Evolutionary conservation across 140 eudicot genomes (phyloP).

Genomic region (Senecio squalidus): DNA sequence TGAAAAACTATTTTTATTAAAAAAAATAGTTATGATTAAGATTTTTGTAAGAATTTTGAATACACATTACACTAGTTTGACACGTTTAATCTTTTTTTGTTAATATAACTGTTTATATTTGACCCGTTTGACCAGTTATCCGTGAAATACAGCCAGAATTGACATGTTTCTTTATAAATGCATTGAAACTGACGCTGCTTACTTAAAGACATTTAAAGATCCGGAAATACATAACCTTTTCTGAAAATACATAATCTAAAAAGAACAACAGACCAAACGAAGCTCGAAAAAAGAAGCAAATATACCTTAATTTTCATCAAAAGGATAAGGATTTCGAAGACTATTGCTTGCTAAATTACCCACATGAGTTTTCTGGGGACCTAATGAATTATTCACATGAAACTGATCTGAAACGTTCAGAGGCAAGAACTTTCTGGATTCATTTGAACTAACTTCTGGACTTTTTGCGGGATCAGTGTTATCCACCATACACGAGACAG

Average conservation of each 20-base stretch:
- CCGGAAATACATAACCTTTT: no score
- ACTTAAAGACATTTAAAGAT: background rate
- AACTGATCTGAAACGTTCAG: conserved; percentile 24
- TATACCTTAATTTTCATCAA: conserved; percentile 39
- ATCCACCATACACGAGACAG: conserved; percentile 11
- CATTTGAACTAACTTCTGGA: conserved; percentile 25
- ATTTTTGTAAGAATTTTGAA: background rate
- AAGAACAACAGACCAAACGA: background rate
- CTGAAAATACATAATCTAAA: no score
- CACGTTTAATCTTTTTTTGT: background rate
- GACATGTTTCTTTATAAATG: background rate
- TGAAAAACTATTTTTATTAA: no score
- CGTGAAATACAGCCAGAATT: background rate
- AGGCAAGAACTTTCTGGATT: conserved; percentile 33
- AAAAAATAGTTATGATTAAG: no score
- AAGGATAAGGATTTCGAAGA: conserved; percentile 30
- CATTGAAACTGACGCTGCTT: background rate
- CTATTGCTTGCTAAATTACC: conserved; percentile 25
- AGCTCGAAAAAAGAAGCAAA: background rate
- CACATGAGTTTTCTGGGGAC: conserved; percentile 27
- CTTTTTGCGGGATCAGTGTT: conserved; percentile 27
- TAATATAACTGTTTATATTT: background rate
- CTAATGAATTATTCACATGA: conserved; percentile 31
- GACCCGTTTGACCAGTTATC: conserved; percentile 11
- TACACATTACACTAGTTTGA: background rate